Percentiles rank a stretch among this genome's conserved stretches.
These are phyloP conservation scores for Xanthoconium separans DNA, from an alignment of 1,284 basidiomycete species.

Conservation along the genomic window DNA sequence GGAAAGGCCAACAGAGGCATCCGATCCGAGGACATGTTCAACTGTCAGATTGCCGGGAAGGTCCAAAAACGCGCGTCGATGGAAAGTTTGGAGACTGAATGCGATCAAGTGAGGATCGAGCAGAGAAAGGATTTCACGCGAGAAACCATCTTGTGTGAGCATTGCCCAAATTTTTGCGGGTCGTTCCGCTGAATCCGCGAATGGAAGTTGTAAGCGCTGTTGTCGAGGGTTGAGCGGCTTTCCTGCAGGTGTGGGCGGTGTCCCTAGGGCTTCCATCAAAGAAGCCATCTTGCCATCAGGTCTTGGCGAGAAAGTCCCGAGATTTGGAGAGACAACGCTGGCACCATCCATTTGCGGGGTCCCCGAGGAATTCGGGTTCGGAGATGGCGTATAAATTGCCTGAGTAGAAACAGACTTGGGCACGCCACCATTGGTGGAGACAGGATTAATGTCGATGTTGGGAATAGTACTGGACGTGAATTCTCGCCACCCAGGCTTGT, in stretches of 20 bases:
- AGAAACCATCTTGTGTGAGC: slow-evolving; percentile 64
- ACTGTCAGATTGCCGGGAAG: slow-evolving; percentile 50
- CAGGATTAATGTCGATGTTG: slow-evolving; percentile 26
- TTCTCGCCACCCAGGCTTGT: slow-evolving; percentile 55
- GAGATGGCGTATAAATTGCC: slow-evolving; percentile 50
- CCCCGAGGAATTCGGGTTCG: slow-evolving; percentile 36
- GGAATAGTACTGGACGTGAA: slow-evolving; percentile 53
- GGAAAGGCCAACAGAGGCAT: slow-evolving; percentile 10
- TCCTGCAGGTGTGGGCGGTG: slow-evolving; percentile 6
- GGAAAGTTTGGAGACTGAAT: slow-evolving; percentile 57
- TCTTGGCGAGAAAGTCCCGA: slow-evolving; percentile 61
- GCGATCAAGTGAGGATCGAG: slow-evolving; percentile 60
- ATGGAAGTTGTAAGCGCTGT: slow-evolving; percentile 23
- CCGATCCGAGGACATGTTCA: slow-evolving; percentile 41
- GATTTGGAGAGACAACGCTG: slow-evolving; percentile 39
- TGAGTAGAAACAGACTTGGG: slow-evolving; percentile 52
- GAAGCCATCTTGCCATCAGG: slow-evolving; percentile 44
- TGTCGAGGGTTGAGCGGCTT: slow-evolving; percentile 22
- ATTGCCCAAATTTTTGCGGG: slow-evolving; percentile 39
- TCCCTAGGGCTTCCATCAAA: slow-evolving; percentile 45
- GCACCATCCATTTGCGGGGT: slow-evolving; percentile 30
- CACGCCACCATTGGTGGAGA: slow-evolving; percentile 31
- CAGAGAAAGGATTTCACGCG: slow-evolving; percentile 59
- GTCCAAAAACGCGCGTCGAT: slow-evolving; percentile 50
- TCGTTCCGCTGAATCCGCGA: slow-evolving; percentile 23